A percentile compares a stretch with the other conserved stretches of the same genome.
phyloP scores from a whole-genome alignment of 2,329 filamentous ascomycete species.

The Fusarium torulosum region DNA sequence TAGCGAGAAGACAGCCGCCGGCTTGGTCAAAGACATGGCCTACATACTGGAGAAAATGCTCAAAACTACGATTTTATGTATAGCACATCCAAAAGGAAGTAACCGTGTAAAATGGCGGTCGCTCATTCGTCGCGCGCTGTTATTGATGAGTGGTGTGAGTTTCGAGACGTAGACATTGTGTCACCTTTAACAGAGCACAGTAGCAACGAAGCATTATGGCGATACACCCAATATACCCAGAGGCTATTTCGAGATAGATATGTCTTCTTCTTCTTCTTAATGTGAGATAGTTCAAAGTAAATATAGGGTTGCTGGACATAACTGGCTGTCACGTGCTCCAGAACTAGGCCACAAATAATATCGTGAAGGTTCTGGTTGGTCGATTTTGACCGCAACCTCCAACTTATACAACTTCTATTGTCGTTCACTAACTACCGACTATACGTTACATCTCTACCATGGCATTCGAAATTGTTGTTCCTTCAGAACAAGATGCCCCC shows the following conservation, averaged over 20 bases:
- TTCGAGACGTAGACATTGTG: not conserved
- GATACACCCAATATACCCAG: not conserved
- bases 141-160: not conserved
- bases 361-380: conserved; percentile 35
- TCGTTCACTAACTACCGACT: not conserved
- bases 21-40: not conserved
- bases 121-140: not conserved
- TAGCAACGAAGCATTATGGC: not conserved
- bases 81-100: not conserved
- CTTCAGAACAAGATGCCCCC: conserved; percentile 44
- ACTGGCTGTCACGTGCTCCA: conserved; percentile 27
- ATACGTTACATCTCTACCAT: conserved; percentile 30
- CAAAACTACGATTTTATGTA: not conserved
- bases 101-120: not conserved
- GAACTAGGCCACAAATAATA: conserved; percentile 19
- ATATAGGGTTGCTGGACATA: not conserved
- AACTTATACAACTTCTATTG: conserved; percentile 5
- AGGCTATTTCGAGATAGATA: not conserved
- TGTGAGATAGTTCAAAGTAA: not conserved
- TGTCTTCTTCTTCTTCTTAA: not conserved
- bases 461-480: conserved; percentile 47
- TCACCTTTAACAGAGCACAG: not conserved
- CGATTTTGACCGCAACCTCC: conserved; percentile 14
- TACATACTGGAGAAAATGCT: not conserved
- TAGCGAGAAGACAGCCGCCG: too few species aligned